Evolutionary conservation across 2,329 filamentous ascomycete species (phyloP).

Genomic region (Pseudogymnoascus sp.): DNA sequence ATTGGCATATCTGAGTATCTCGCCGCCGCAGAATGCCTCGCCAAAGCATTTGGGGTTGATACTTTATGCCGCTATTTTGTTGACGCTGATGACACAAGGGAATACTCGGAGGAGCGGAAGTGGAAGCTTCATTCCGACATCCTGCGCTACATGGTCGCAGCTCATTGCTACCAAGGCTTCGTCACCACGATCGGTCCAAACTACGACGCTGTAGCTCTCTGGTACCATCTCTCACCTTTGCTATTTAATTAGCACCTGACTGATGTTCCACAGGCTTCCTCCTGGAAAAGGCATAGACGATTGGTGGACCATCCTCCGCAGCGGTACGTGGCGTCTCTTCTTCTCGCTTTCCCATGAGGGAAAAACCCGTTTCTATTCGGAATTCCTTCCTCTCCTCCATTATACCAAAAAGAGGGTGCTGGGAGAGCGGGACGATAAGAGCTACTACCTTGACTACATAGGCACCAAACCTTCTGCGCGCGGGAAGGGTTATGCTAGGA

Average conservation of each 20-base stretch:
- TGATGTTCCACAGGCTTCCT: constrained; percentile 50
- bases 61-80: constrained; percentile 68
- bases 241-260: neutral
- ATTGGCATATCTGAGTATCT: constrained; percentile 60
- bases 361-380: constrained; percentile 63
- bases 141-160: constrained; percentile 68
- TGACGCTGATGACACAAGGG: constrained; percentile 57
- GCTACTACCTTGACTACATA: constrained; percentile 78
- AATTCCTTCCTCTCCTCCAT: constrained; percentile 68
- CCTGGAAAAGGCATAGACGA: constrained; percentile 67
- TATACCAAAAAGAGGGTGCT: constrained; percentile 62
- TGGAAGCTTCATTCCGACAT: constrained; percentile 72
- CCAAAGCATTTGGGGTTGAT: constrained; percentile 69
- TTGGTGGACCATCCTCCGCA: constrained; percentile 61
- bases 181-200: constrained; percentile 67
- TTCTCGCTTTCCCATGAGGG: constrained; percentile 68
- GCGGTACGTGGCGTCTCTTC: constrained; percentile 68
- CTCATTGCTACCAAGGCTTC: constrained; percentile 65
- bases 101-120: constrained; percentile 55
- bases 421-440: constrained; percentile 55
- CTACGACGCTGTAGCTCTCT: constrained; percentile 70
- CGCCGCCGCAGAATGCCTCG: constrained; percentile 61
- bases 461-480: constrained; percentile 62
- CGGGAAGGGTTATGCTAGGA: constrained; percentile 63
- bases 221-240: constrained; percentile 39